A percentile compares a stretch with the other conserved stretches of the same genome.
phyloP scores from a whole-genome alignment of 2,329 filamentous ascomycete genomes.

The Periconia macrospinosa region DNA sequence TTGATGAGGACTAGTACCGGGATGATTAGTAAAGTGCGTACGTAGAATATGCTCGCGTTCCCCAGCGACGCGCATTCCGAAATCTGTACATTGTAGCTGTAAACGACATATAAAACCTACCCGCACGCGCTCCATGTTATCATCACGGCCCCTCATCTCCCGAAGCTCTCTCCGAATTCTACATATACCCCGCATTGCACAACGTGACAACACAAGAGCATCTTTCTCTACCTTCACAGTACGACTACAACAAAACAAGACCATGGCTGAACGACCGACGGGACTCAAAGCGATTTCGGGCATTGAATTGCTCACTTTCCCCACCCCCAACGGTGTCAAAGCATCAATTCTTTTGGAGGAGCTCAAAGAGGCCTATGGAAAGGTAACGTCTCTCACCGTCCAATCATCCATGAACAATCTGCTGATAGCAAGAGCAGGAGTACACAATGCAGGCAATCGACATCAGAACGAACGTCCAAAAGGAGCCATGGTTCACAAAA shows the following conservation, averaged over 20 bases:
- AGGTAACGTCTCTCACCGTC: not conserved
- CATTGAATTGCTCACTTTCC: constrained; percentile 65
- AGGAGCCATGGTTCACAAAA: constrained; percentile 67
- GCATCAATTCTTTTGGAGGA: constrained; percentile 66
- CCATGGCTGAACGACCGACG: constrained; percentile 48
- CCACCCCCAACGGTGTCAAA: constrained; percentile 56
- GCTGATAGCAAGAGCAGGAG: constrained; percentile 36
- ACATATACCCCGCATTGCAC: constrained; percentile 12
- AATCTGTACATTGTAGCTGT: no score
- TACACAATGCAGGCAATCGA: constrained; percentile 64
- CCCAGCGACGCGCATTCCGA: no score
- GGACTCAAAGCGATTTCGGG: constrained; percentile 64
- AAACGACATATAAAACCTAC: not conserved
- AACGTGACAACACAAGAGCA: constrained; percentile 10
- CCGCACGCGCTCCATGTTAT: constrained; percentile 17
- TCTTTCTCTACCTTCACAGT: constrained; percentile 23
- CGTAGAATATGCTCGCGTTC: no score
- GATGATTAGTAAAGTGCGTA: no score
- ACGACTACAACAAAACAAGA: constrained; percentile 9
- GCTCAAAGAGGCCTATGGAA: constrained; percentile 65
- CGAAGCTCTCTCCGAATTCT: constrained; percentile 10
- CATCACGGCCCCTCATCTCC: constrained; percentile 17
- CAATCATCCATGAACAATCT: not conserved
- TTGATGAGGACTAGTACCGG: no score
- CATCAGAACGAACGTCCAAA: constrained; percentile 64